Conservation (phyloP, 1,284 basidiomycete genomes). For the Ganoderma lucidum region DNA sequence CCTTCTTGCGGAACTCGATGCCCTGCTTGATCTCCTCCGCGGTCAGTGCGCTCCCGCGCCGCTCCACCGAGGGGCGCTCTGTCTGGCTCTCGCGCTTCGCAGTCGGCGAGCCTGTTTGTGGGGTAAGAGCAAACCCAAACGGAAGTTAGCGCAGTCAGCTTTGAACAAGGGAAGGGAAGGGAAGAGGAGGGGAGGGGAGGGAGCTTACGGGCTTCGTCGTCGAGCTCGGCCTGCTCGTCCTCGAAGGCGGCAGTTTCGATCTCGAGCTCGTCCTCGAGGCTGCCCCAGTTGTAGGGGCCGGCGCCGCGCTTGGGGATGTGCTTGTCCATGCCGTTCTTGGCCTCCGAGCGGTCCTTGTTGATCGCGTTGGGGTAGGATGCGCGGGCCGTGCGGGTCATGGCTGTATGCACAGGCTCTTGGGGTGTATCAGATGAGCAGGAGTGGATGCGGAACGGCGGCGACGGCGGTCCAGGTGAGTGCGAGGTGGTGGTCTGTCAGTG, state of each 20-base stretch:
- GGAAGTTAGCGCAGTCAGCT: slow-evolving; percentile 10
- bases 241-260: slow-evolving; percentile 61
- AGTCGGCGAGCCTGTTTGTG: slow-evolving; percentile 14
- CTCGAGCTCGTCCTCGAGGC: slow-evolving; percentile 66
- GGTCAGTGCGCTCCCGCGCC: slow-evolving; percentile 52
- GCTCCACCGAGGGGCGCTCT: slow-evolving; percentile 28
- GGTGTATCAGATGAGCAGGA: neutral
- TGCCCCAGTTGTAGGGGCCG: slow-evolving; percentile 88
- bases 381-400: slow-evolving; percentile 83
- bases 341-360: slow-evolving; percentile 80
- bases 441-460: neutral
- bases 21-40: slow-evolving; percentile 75
- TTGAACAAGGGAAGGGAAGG: neutral
- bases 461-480: neutral
- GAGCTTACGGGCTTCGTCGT: slow-evolving; percentile 39
- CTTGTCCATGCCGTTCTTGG: slow-evolving; percentile 79
- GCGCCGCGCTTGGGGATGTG: slow-evolving; percentile 81
- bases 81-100: slow-evolving; percentile 20
- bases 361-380: slow-evolving; percentile 78
- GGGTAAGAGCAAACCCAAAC: neutral
- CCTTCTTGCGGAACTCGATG: slow-evolving; percentile 70
- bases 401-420: slow-evolving; percentile 15
- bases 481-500: neutral
- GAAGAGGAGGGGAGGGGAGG: neutral
- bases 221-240: slow-evolving; percentile 58